Percentiles rank a stretch among this genome's conserved stretches.
These are phyloP conservation scores for Cyclotella kingstonii DNA, from an alignment of 108 stramenopile species.

Conservation along the genomic window DNA sequence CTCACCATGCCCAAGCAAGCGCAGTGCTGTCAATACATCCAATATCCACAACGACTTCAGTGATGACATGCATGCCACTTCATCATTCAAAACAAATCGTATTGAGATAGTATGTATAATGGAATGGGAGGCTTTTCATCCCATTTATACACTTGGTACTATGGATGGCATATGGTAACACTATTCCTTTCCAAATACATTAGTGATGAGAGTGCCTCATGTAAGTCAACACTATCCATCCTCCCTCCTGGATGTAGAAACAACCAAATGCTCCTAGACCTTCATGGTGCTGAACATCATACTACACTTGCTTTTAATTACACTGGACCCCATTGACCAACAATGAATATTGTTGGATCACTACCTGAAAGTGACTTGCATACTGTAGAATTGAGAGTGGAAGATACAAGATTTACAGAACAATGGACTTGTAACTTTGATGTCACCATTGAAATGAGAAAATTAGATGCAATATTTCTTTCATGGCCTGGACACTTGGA, in stretches of 20 bases:
- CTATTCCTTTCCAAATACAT: slow-evolving; percentile 30
- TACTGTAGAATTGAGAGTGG: slow-evolving; percentile 40
- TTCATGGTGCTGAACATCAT: slow-evolving; percentile 53
- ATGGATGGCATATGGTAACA: slow-evolving; percentile 59
- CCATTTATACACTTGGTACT: slow-evolving; percentile 83
- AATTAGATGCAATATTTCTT: slow-evolving; percentile 79
- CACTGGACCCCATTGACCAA: slow-evolving; percentile 73
- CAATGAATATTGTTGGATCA: slow-evolving; percentile 56
- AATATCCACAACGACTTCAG: too few species aligned
- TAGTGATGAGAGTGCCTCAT: neutral
- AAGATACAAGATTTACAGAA: slow-evolving; percentile 55
- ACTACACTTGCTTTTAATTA: slow-evolving; percentile 73
- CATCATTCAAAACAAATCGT: slow-evolving; percentile 72
- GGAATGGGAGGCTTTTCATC: slow-evolving; percentile 78
- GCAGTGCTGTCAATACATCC: too few species aligned
- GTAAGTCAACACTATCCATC: slow-evolving; percentile 32
- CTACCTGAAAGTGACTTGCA: slow-evolving; percentile 26
- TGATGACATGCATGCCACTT: slow-evolving; percentile 48
- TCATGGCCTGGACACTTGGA: slow-evolving; percentile 73
- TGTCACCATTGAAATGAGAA: slow-evolving; percentile 75
- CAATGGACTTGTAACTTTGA: slow-evolving; percentile 62
- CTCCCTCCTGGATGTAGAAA: slow-evolving; percentile 80
- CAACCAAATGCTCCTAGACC: slow-evolving; percentile 68
- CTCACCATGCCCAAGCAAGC: slow-evolving; percentile 18
- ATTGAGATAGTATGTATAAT: slow-evolving; percentile 78